phyloP scores from a whole-genome alignment of 108 stramenopile genomes.

The Phaeodactylum tricornutum region DNA sequence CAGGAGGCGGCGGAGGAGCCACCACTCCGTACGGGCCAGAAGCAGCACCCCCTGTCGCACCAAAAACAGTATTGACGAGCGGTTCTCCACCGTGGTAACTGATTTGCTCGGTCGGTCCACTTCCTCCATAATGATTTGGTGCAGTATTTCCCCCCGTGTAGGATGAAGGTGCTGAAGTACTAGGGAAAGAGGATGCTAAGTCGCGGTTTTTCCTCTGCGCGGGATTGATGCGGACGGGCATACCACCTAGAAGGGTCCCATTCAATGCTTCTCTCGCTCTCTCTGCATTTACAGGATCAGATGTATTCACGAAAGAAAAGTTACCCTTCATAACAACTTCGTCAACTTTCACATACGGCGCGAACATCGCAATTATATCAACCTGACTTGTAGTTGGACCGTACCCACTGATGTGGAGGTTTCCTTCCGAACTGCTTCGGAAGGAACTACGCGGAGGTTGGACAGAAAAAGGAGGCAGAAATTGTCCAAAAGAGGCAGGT shows the following conservation, averaged over 20 bases:
- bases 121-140: background rate
- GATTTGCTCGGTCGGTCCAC: background rate
- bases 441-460: too few species aligned
- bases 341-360: slow-evolving; percentile 71
- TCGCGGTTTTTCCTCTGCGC: slow-evolving; percentile 63
- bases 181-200: background rate
- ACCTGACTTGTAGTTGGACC: slow-evolving; percentile 67
- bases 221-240: slow-evolving; percentile 66
- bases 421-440: slow-evolving; percentile 50
- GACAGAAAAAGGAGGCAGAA: too few species aligned
- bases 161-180: background rate
- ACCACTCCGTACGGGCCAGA: background rate
- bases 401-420: slow-evolving; percentile 80
- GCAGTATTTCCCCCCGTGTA: background rate
- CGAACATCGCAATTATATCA: slow-evolving; percentile 63
- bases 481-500: background rate
- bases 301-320: slow-evolving; percentile 80
- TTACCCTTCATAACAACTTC: slow-evolving; percentile 71
- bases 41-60: background rate
- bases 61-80: background rate
- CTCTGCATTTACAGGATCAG: slow-evolving; percentile 58
- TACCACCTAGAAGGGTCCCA: slow-evolving; percentile 67
- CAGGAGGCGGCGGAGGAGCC: background rate
- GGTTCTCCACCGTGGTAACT: background rate
- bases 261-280: slow-evolving; percentile 62